Base-by-base conservation (phyloP, 2,329 filamentous ascomycete genomes). In the Kalaharituber pfeilii region DNA sequence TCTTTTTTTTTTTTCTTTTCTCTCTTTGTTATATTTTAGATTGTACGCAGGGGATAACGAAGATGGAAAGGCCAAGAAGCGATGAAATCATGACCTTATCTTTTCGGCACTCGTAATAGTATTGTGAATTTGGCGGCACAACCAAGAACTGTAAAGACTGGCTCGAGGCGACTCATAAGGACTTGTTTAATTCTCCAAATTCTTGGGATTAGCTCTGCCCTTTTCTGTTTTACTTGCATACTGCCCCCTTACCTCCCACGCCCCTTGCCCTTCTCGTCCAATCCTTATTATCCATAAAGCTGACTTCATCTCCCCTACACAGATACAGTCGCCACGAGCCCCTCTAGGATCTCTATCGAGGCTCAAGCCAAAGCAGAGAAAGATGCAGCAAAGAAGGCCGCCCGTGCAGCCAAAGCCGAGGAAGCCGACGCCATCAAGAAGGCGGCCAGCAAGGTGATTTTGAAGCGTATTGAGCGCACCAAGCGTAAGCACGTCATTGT, bases 71-170 rank as follows among this genome's bases (percentile, higher is more conserved):
- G 33, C 33, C 20, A 8, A 39, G 33, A n/a, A n/a, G n/a, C n/a
- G n/a, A n/a, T n/a, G n/a, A n/a, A n/a, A n/a, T n/a, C 33, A 39
- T 39, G 8, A 39, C 33, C 15, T 36, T 36, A 36, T 39, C 13
- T 13, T 2, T 39, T 15, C 20, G 33, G 4, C 20, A 18, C n/a
- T n/a, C n/a, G n/a, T 15, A 15, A 39, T 71, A 96, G 91, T 98
- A 95, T 73, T 98, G 91, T 74, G 91, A 98, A 72, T 96, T 95
- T 70, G 91, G 91, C 66, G 89, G 88, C 61, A 96, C 88, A 36
- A 82, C 84, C 24, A 94, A 87, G 71, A 98, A 95, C 72, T 98
- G 91, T 72, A 84, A 89, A 69, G 88, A 96, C 69, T 98, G 91
- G 91, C 80, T 98, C 20, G 73, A 86, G 65, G 78, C 81, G 60